These are phyloP conservation scores for Bacidia rubella DNA, from an alignment of 495 filamentous ascomycete genomes.

Conservation along the genomic window DNA sequence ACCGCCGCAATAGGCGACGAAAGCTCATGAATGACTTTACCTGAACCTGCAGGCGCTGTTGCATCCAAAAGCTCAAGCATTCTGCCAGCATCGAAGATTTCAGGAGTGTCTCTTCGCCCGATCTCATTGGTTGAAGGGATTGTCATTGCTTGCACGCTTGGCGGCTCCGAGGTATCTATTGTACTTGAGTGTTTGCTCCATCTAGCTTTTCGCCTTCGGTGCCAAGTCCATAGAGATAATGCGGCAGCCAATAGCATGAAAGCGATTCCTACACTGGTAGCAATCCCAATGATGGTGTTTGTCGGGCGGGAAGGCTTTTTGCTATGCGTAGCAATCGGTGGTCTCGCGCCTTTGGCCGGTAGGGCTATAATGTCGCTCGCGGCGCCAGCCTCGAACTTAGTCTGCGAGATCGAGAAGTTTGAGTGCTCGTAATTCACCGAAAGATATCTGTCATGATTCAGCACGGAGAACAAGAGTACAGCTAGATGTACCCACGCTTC, in stretches of 20 bases:
- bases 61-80: constrained; percentile 5
- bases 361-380: not conserved
- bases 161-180: not conserved
- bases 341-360: not conserved
- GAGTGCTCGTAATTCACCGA: not conserved
- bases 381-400: not conserved
- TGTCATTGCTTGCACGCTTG: not conserved
- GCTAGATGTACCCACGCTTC: constrained; percentile 26
- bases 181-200: not conserved
- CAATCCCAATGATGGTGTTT: not conserved
- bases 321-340: not conserved
- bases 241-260: not conserved
- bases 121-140: not conserved
- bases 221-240: not conserved
- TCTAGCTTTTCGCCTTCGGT: not conserved
- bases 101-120: not conserved
- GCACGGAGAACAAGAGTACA: not conserved
- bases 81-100: constrained; percentile 5
- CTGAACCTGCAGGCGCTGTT: constrained; percentile 5
- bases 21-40: constrained; percentile 7
- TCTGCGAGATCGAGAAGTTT: not conserved
- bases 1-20: not conserved
- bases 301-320: not conserved
- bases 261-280: not conserved
- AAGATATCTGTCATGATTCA: not conserved